Conservation (phyloP, 371 early-diverging fungal genomes). For the Choanephora cucurbitarum region DNA sequence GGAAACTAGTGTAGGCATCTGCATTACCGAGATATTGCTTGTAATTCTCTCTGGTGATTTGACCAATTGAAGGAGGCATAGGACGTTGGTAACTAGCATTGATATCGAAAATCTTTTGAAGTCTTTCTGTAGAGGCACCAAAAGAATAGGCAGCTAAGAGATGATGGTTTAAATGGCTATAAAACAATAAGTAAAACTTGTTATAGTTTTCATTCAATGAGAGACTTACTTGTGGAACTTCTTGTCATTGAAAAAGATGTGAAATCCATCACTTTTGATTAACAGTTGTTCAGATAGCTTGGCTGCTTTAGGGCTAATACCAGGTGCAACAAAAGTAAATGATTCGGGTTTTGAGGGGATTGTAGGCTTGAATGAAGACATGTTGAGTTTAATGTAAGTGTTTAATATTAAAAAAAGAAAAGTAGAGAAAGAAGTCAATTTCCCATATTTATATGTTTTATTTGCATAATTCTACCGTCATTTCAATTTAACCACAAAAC, state of each 20-base stretch:
- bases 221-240: slow-evolving; percentile 48
- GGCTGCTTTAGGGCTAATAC: slow-evolving; percentile 33
- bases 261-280: slow-evolving; percentile 37
- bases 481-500: too few species aligned
- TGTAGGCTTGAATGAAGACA: slow-evolving; percentile 20
- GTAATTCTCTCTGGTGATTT: slow-evolving; percentile 45
- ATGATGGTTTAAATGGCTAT: slow-evolving; percentile 57
- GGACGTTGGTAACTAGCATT: slow-evolving; percentile 43
- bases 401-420: neutral
- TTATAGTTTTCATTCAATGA: neutral
- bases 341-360: slow-evolving; percentile 14
- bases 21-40: slow-evolving; percentile 41
- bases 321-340: slow-evolving; percentile 39
- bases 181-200: neutral
- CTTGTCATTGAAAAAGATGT: slow-evolving; percentile 46
- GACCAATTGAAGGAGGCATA: slow-evolving; percentile 27
- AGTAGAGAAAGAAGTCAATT: neutral
- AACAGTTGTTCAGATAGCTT: slow-evolving; percentile 37
- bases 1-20: slow-evolving; percentile 47
- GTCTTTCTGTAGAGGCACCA: slow-evolving; percentile 50
- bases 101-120: slow-evolving; percentile 52
- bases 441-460: too few species aligned
- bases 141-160: slow-evolving; percentile 57
- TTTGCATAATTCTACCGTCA: too few species aligned
- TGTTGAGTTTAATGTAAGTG: slow-evolving; percentile 13